Base-by-base conservation (phyloP, 75 land plant genomes). In the Sequoia sempervirens region DNA sequence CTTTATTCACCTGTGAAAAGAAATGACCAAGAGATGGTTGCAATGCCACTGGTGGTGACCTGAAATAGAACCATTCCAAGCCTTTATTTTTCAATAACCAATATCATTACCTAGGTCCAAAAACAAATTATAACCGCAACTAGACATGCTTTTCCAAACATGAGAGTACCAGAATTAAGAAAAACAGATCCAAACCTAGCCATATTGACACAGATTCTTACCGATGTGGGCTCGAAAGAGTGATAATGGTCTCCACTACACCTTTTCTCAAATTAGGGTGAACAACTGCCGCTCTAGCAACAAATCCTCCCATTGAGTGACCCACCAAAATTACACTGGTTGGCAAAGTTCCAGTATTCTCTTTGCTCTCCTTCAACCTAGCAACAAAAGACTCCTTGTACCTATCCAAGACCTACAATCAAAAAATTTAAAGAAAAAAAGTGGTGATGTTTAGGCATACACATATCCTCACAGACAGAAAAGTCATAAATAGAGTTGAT, bases 281-380 rank as follows among this genome's bases (percentile, higher is more conserved):
- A 32, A 97, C 91, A 72, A 89, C 84, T 13, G 97, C 98, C 80
- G 99, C 99, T 90, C 99, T 91, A 73, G 99, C 99, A 68, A 97
- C 97, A 93, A 97, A 96, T 15, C 99, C 99, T 54, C 99, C 99
- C 98, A 97, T 94, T 75, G 99, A 97, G 83, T 97, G 99, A 47
- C 99, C 99, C 83, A 97, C 96, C 85, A 97, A 86, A 80, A 97
- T 97, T 11, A 97, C 99, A 91, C 93, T 96, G 83, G 82, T 91
- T 3, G 99, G 96, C 75, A 94, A 82, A 81, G 52, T 85, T 30
- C 91, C 91, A 86, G 94, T 83, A 53, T 73, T 52, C 23, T 89
- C 91, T 79, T 84, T 88, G 54, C 85, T 92, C 83, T 93, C 95
- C 84, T 86, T 90, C 32, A 85, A 85, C 69, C 89, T 87, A 61